Evolutionary conservation across 2,329 filamentous ascomycete species (phyloP).

Genomic region (Aspergillus udagawae): DNA sequence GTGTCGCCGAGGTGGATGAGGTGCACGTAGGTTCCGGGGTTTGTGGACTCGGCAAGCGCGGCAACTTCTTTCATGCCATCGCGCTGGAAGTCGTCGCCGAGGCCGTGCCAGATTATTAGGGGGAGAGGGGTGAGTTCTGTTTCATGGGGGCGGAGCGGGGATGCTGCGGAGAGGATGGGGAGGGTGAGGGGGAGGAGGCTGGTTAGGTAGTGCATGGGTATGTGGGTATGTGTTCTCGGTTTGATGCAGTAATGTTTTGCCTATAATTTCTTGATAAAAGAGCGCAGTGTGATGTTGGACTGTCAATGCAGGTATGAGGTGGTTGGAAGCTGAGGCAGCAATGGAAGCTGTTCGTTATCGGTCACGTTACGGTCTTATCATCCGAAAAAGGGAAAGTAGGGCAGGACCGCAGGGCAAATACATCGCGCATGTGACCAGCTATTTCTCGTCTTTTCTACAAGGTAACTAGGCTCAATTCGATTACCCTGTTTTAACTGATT

Average conservation of each 20-base stretch:
- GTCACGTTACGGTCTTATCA: no score
- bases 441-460: not conserved
- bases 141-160: slow-evolving; percentile 18
- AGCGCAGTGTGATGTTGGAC: not conserved
- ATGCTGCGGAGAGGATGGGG: slow-evolving; percentile 17
- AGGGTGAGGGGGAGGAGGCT: slow-evolving; percentile 4
- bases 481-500: no score
- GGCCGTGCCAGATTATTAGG: slow-evolving; percentile 89
- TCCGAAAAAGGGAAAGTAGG: not conserved
- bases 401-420: not conserved
- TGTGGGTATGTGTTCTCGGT: not conserved
- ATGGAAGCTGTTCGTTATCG: no score
- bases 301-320: no score
- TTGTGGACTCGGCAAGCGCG: slow-evolving; percentile 63
- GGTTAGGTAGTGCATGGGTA: slow-evolving; percentile 1
- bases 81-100: slow-evolving; percentile 64
- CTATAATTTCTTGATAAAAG: not conserved
- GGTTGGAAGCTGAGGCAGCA: no score
- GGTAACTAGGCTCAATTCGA: no score
- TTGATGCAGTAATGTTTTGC: not conserved
- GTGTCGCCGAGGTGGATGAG: slow-evolving; percentile 68
- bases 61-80: slow-evolving; percentile 71
- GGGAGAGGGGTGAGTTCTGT: slow-evolving; percentile 59
- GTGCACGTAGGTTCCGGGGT: slow-evolving; percentile 84
- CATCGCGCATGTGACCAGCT: not conserved